phyloP scores from a whole-genome alignment of 2,329 filamentous ascomycete species.

The Trichoderma koningii region DNA sequence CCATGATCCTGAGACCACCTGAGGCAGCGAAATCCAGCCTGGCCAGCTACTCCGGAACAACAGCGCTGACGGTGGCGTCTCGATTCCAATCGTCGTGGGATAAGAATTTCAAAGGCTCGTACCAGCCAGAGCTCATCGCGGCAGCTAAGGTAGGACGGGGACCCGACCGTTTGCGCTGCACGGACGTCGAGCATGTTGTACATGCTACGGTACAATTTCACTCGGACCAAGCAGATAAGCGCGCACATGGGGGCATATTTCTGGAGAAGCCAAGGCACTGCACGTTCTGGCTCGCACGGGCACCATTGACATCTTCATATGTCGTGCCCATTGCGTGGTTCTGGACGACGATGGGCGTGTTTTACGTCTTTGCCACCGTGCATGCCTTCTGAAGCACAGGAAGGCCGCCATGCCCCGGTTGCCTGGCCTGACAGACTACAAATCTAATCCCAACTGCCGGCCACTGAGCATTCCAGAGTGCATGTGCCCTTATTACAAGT shows the following conservation, averaged over 20 bases:
- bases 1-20: not conserved
- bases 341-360: no score
- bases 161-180: constrained; percentile 7
- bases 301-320: not conserved
- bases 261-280: no score
- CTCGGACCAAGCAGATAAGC: constrained; percentile 16
- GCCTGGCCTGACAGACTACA: not conserved
- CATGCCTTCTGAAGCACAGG: not conserved
- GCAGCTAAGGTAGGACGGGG: not conserved
- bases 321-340: no score
- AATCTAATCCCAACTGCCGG: constrained; percentile 18
- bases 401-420: not conserved
- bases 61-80: constrained; percentile 23
- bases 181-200: constrained; percentile 2
- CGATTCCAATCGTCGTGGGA: constrained; percentile 16
- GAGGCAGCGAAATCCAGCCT: not conserved
- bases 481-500: not conserved
- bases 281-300: not conserved
- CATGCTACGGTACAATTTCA: not conserved
- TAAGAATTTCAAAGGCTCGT: constrained; percentile 23
- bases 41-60: not conserved
- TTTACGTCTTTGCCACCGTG: no score
- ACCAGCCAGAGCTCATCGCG: constrained; percentile 21
- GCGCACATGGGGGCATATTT: constrained; percentile 13
- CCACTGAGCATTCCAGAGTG: not conserved